These are phyloP conservation scores for Ascochyta viciae-villosae DNA, from an alignment of 2,329 filamentous ascomycete species.

Conservation along the genomic window DNA sequence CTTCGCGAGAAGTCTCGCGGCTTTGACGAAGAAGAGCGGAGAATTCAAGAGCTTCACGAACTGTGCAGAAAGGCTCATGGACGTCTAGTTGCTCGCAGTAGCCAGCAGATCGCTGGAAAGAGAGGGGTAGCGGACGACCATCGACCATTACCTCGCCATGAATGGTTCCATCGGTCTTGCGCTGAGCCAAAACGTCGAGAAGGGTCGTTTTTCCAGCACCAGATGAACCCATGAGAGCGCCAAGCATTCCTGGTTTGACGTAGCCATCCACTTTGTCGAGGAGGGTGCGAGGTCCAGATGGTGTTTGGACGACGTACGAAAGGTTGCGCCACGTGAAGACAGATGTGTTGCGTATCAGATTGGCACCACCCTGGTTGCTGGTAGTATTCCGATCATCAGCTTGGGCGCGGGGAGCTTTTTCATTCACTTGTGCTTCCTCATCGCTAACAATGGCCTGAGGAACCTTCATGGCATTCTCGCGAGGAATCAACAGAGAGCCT, in stretches of 20 bases:
- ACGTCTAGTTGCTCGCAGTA: constrained; percentile 46
- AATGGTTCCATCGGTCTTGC: constrained; percentile 39
- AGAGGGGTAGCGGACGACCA: constrained; percentile 32
- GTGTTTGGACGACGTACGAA: constrained; percentile 63
- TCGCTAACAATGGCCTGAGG: constrained; percentile 46
- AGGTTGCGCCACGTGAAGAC: constrained; percentile 71
- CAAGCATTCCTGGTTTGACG: constrained; percentile 59
- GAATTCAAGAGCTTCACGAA: constrained; percentile 41
- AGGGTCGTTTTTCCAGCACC: constrained; percentile 48
- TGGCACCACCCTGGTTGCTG: constrained; percentile 36
- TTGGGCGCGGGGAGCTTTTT: constrained; percentile 21
- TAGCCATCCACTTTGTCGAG: constrained; percentile 61
- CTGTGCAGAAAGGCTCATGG: constrained; percentile 37
- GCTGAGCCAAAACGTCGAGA: constrained; percentile 40
- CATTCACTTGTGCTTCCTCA: constrained; percentile 56
- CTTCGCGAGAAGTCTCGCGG: constrained; percentile 25
- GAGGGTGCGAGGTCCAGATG: constrained; percentile 50
- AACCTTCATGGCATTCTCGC: constrained; percentile 44
- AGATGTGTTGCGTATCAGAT: constrained; percentile 68
- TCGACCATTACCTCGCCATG: constrained; percentile 40
- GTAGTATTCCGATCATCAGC: background rate
- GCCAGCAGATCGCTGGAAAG: constrained; percentile 43
- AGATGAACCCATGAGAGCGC: constrained; percentile 46
- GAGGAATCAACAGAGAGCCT: constrained; percentile 66
- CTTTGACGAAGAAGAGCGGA: constrained; percentile 40